Percentiles rank a stretch among this genome's conserved stretches.
phyloP scores from a whole-genome alignment of 2,329 filamentous ascomycete species.

The Trichoderma pleuroti region DNA sequence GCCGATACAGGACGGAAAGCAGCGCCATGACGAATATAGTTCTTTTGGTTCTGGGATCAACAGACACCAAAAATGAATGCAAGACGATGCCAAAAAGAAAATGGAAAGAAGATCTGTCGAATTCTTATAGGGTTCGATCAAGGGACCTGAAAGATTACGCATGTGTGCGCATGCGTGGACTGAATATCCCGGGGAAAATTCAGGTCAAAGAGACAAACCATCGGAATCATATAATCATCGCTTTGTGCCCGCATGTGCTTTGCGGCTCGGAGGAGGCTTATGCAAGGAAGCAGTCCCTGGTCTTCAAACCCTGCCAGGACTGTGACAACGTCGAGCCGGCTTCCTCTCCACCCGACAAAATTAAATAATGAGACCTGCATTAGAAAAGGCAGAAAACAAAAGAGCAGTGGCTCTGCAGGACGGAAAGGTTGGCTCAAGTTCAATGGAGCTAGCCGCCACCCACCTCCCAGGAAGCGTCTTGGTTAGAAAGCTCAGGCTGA shows the following conservation, averaged over 20 bases:
- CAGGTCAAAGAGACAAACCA: background rate
- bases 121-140: background rate
- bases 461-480: background rate
- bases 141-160: background rate
- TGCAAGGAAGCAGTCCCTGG: conserved; percentile 6
- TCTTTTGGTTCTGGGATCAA: background rate
- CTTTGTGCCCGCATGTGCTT: background rate
- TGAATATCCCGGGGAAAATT: background rate
- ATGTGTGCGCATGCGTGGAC: background rate
- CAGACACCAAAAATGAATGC: background rate
- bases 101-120: background rate
- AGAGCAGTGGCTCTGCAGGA: background rate
- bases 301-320: background rate
- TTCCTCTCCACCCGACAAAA: background rate
- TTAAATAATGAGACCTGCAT: conserved; percentile 2
- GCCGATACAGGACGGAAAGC: conserved; percentile 45
- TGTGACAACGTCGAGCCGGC: background rate
- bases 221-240: background rate
- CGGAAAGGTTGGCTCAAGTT: background rate
- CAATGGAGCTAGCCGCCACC: background rate
- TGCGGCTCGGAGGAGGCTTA: background rate
- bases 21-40: conserved; percentile 26
- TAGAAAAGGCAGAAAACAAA: background rate
- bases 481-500: background rate
- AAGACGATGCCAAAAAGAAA: background rate